phyloP scores from a whole-genome alignment of 345 rosid genomes.

The Firmiana major region DNA sequence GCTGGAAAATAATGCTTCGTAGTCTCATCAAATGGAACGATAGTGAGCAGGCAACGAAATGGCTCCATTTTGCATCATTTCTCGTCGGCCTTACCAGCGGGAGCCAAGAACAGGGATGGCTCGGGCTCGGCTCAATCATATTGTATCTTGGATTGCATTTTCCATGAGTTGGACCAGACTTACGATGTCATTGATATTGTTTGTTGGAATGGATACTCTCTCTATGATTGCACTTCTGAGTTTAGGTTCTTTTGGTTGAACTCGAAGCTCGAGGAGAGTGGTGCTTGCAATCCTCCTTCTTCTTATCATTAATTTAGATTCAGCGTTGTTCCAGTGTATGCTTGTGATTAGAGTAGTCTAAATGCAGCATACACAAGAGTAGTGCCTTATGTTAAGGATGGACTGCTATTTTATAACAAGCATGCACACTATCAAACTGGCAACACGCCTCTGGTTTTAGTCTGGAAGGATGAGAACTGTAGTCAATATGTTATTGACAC shows the following conservation, averaged over 20 bases:
- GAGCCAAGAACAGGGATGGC: constrained; percentile 57
- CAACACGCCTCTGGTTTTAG: too few relatives aligned
- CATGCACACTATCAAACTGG: too few relatives aligned
- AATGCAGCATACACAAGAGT: constrained; percentile 54
- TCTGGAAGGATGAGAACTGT: too few relatives aligned
- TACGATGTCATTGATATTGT: constrained; percentile 90
- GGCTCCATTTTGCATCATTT: too few relatives aligned
- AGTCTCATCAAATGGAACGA: constrained; percentile 71
- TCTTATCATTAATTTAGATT: constrained; percentile 65
- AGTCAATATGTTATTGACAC: too few relatives aligned
- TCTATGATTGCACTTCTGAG: constrained; percentile 86
- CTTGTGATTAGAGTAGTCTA: constrained; percentile 73
- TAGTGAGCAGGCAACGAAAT: constrained; percentile 71
- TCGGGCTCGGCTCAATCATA: constrained; percentile 72
- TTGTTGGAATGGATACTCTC: constrained; percentile 91
- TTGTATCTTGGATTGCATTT: constrained; percentile 87
- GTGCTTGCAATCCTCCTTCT: constrained; percentile 77
- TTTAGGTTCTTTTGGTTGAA: constrained; percentile 89
- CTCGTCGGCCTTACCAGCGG: constrained; percentile 83
- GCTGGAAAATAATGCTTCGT: constrained; percentile 88
- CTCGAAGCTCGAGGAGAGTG: constrained; percentile 86
- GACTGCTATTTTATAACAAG: constrained; percentile 90
- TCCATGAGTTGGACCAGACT: constrained; percentile 90
- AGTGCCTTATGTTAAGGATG: constrained; percentile 76
- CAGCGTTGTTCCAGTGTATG: constrained; percentile 51